Conservation (phyloP, 305 asterid genomes). For the Striga hermonthica region DNA sequence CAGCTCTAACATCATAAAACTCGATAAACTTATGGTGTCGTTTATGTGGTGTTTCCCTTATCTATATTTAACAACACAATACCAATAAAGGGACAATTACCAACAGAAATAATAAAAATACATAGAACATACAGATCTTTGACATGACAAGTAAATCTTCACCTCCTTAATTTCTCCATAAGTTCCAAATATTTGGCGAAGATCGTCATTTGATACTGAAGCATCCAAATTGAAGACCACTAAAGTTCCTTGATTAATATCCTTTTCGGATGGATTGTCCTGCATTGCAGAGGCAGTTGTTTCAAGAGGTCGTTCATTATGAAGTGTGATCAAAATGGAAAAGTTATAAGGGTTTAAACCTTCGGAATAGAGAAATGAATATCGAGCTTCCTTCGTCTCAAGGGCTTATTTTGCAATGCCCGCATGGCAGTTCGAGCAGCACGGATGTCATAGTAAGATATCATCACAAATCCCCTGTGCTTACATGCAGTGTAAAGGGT, state of each 20-base stretch:
- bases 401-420: slow-evolving; percentile 76
- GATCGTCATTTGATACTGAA: slow-evolving; percentile 38
- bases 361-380: slow-evolving; percentile 96
- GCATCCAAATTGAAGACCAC: slow-evolving; percentile 96
- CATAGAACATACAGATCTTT: neutral
- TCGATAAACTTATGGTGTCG: slow-evolving; percentile 95
- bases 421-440: slow-evolving; percentile 98
- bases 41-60: slow-evolving; percentile 95
- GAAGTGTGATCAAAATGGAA: neutral
- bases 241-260: slow-evolving; percentile 93
- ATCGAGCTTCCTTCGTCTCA: slow-evolving; percentile 85
- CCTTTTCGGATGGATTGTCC: slow-evolving; percentile 99
- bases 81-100: neutral
- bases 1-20: slow-evolving; percentile 91
- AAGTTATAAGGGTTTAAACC: slow-evolving; percentile 39
- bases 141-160: slow-evolving; percentile 17
- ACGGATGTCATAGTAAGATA: slow-evolving; percentile 95
- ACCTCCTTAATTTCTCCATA: slow-evolving; percentile 97
- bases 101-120: slow-evolving; percentile 15
- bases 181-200: slow-evolving; percentile 76
- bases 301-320: neutral
- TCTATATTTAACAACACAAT: slow-evolving; percentile 35
- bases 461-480: slow-evolving; percentile 98
- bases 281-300: slow-evolving; percentile 28
- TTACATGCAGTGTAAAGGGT: slow-evolving; percentile 89